Percentiles rank a stretch among this genome's conserved stretches.
phyloP scores from a whole-genome alignment of 2,329 filamentous ascomycete genomes.

The Diaporthe sp. region DNA sequence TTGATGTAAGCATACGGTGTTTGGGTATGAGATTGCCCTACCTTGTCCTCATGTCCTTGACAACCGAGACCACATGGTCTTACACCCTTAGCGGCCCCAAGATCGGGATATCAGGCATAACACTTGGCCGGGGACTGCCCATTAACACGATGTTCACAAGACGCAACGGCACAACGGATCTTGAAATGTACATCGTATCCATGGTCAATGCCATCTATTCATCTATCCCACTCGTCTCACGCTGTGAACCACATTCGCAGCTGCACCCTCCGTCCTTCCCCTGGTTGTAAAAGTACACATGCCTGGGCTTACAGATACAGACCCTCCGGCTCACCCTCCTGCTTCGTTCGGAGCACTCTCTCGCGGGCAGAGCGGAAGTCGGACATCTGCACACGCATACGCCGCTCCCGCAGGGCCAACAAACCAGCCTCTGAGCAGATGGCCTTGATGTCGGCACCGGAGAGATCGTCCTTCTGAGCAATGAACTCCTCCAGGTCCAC shows the following conservation, averaged over 20 bases:
- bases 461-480: constrained; percentile 96
- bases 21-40: too few species aligned
- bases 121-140: background rate
- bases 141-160: background rate
- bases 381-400: constrained; percentile 99
- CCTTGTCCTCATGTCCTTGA: background rate
- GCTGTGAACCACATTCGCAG: constrained; percentile 17
- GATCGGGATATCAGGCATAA: background rate
- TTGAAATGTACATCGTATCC: background rate
- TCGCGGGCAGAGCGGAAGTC: constrained; percentile 95
- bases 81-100: too few species aligned
- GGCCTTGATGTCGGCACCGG: constrained; percentile 97
- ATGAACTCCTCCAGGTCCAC: constrained; percentile 99
- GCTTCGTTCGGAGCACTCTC: constrained; percentile 97
- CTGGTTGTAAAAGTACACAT: constrained; percentile 11
- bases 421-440: constrained; percentile 98
- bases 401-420: constrained; percentile 91
- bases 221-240: constrained; percentile 23
- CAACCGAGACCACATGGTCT: too few species aligned
- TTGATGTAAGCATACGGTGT: too few species aligned
- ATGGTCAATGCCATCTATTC: constrained; percentile 35
- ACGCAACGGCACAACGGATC: constrained; percentile 46
- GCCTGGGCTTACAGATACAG: constrained; percentile 86
- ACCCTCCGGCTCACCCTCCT: constrained; percentile 97
- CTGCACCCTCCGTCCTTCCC: background rate